Evolutionary conservation across 208 protist species (phyloP).

Genomic region (Trichomonas gallinae): DNA sequence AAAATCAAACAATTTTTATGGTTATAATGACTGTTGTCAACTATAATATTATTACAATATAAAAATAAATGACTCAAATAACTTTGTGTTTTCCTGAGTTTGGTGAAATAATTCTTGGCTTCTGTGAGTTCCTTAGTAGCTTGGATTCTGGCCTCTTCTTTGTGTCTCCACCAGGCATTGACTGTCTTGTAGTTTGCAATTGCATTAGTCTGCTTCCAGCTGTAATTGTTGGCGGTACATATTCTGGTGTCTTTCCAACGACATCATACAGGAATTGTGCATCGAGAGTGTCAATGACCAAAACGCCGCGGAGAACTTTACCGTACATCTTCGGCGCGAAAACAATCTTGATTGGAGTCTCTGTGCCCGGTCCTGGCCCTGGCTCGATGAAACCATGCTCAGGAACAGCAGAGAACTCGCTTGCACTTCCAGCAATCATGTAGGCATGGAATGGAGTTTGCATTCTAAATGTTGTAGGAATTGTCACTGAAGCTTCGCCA

Average conservation of each 20-base stretch:
- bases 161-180: not conserved
- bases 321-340: constrained; percentile 16
- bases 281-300: not conserved
- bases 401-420: not conserved
- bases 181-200: not conserved
- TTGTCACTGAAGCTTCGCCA: not conserved
- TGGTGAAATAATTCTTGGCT: not conserved
- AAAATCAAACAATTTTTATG: not conserved
- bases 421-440: not conserved
- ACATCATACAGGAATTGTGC: not conserved
- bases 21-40: too few relatives aligned
- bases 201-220: not conserved
- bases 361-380: not conserved
- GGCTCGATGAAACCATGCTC: not conserved
- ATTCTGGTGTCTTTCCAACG: not conserved
- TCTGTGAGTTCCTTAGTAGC: not conserved
- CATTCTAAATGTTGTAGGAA: not conserved
- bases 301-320: not conserved
- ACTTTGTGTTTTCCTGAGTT: not conserved
- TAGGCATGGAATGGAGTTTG: not conserved
- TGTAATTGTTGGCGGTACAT: not conserved
- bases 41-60: too few relatives aligned
- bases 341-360: not conserved
- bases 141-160: not conserved
- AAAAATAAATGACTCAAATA: not conserved